These are phyloP conservation scores for Microcos paniculata DNA, from an alignment of 345 rosid species.

Conservation along the genomic window DNA sequence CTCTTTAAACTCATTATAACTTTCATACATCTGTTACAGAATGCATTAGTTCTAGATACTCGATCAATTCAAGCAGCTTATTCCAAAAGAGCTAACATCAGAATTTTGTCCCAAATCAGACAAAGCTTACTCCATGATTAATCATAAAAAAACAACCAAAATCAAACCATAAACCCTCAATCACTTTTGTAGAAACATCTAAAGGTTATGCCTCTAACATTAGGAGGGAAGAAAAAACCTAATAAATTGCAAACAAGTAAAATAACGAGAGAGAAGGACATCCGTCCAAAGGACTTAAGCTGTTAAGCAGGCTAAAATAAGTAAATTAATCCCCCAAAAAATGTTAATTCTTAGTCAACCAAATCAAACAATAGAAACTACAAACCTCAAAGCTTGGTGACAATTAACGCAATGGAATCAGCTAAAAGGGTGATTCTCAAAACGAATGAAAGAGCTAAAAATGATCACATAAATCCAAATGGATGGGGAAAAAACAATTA, in stretches of 20 bases:
- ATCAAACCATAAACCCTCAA: background rate
- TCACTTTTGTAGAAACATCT: background rate
- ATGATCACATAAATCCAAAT: background rate
- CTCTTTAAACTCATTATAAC: background rate
- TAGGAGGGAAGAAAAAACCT: background rate
- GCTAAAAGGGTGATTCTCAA: background rate
- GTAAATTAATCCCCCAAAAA: background rate
- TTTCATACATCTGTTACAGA: background rate
- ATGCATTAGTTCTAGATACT: background rate
- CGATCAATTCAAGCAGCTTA: slow-evolving; percentile 2
- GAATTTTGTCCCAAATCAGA: background rate
- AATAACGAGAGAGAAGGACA: background rate
- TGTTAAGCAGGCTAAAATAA: background rate
- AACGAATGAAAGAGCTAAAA: background rate
- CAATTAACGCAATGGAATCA: background rate
- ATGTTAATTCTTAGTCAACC: background rate
- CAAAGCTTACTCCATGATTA: background rate
- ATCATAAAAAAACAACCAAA: background rate
- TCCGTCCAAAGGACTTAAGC: background rate
- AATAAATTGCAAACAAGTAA: background rate
- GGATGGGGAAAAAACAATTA: background rate
- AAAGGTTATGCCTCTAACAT: background rate
- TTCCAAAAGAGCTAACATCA: background rate
- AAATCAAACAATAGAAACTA: background rate
- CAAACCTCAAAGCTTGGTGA: background rate